Evolutionary conservation across 768 basidiomycete species (phyloP), one percentile per base, ranked within the genome.

Genomic region (Filobasidium floriforme): DNA sequence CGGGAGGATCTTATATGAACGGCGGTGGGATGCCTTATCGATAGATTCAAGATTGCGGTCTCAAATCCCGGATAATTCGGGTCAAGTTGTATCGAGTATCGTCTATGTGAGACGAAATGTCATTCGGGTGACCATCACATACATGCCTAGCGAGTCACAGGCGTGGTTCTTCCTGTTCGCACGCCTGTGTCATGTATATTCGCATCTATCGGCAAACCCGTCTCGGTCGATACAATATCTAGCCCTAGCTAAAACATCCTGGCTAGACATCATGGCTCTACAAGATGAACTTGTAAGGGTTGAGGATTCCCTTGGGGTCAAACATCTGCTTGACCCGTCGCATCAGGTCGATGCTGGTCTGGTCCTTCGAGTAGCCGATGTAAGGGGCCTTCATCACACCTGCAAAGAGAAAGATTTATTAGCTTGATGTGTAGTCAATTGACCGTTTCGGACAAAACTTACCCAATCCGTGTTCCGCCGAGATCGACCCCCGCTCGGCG

Each of bases 391-490:
- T 98, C 89, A 91, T 91, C 0, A 87, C 84, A n/a, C 94, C 74
- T 72, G 49, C 32, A 9, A 59, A n/a, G 19, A 62, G 18, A 41
- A 24, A n/a, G 12, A 4, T 3, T 22, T 37, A 9, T 37, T 3
- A 37, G 32, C 32, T 37, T 49, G 4, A 15, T 4, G 4, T 22
- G 3, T 5, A 12, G 15, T 12, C 46, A 3, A 49, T 12, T 12
- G 46, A 49, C 46, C 14, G 18, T 49, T 49, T 22, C 46, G 19
- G 11, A 32, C 40, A 1, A 22, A 7, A 66, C 72, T 66, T 15
- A 73, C 74, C 93, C 62, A 99, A 87, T 6, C 94, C 94, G 77
- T 99, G 94, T 75, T 99, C 94, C 1, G 94, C 94, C 7, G 93
- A 97, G 70, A 99, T 86, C 0, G 94, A 97, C 9, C 94, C 94